These are phyloP conservation scores for Penicillium nucicola DNA, from an alignment of 495 filamentous ascomycete genomes.

Conservation along the genomic window DNA sequence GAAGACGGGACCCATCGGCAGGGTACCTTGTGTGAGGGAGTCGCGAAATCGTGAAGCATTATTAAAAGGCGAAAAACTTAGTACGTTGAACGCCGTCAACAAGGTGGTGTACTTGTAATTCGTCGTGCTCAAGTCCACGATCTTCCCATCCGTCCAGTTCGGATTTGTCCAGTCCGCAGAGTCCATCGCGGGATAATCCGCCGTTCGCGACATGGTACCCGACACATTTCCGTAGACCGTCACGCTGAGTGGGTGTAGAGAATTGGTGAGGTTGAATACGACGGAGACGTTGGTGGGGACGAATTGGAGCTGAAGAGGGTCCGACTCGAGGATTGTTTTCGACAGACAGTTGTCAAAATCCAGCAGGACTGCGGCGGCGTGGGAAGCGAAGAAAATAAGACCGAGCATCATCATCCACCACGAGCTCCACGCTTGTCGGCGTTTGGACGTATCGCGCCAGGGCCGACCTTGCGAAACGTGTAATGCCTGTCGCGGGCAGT, in stretches of 20 bases:
- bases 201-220: conserved; percentile 48
- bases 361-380: conserved; percentile 56
- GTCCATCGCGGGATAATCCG: conserved; percentile 48
- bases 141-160: conserved; percentile 70
- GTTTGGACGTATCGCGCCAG: conserved; percentile 24
- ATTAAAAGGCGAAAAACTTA: conserved; percentile 67
- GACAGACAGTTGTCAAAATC: conserved; percentile 82
- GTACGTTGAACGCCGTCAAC: conserved; percentile 61
- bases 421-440: conserved; percentile 13
- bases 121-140: conserved; percentile 51
- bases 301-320: conserved; percentile 70
- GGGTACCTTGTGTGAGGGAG: conserved; percentile 55
- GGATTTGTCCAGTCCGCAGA: conserved; percentile 51
- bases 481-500: conserved; percentile 5
- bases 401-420: conserved; percentile 24
- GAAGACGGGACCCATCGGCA: conserved; percentile 76
- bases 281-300: conserved; percentile 70
- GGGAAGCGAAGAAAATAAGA: conserved; percentile 17
- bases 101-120: conserved; percentile 69
- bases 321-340: conserved; percentile 51
- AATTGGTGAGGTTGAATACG: conserved; percentile 58
- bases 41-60: conserved; percentile 59
- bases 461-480: conserved; percentile 11
- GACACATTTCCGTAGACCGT: conserved; percentile 91
- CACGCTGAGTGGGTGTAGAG: conserved; percentile 66